phyloP scores from a whole-genome alignment of 441 rosid species.

The Eutrema salsugineum region DNA sequence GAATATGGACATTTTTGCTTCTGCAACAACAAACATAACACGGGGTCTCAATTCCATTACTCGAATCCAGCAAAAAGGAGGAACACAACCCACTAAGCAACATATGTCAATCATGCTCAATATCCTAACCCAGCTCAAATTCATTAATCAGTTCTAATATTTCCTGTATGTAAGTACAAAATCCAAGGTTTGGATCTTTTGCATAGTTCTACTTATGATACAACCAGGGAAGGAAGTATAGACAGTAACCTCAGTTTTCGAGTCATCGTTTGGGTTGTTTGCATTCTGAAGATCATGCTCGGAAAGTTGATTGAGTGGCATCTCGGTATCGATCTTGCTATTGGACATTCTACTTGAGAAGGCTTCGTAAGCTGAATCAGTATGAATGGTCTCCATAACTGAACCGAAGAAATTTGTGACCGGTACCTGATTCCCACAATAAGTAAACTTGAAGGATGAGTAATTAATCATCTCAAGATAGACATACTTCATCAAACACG shows the following conservation, averaged over 20 bases:
- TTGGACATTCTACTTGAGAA: conserved; percentile 33
- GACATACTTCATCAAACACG: not conserved
- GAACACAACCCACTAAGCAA: not conserved
- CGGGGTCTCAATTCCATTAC: not conserved
- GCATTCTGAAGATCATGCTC: conserved; percentile 22
- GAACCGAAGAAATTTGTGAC: conserved; percentile 97
- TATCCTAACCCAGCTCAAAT: not conserved
- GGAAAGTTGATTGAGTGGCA: conserved; percentile 30
- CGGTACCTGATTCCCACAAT: conserved; percentile 55
- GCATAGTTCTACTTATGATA: not conserved
- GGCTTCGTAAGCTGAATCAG: conserved; percentile 64
- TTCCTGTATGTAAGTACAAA: not conserved
- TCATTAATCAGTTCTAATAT: not conserved
- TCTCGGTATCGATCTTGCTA: conserved; percentile 25
- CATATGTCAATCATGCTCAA: not conserved
- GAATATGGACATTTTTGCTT: conserved; percentile 44
- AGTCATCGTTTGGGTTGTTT: conserved; percentile 20
- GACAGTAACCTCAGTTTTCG: conserved; percentile 43
- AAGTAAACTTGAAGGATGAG: conserved; percentile 19
- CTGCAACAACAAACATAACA: conserved; percentile 37
- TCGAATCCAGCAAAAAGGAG: not conserved
- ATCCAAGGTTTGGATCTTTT: not conserved
- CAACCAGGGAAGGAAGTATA: not conserved
- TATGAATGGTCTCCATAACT: conserved; percentile 90
- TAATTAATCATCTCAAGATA: not conserved